A percentile compares a stretch with the other conserved stretches of the same genome.
These are phyloP conservation scores for Nigrospora osmanthi DNA, from an alignment of 2,329 filamentous ascomycete species.

Conservation along the genomic window DNA sequence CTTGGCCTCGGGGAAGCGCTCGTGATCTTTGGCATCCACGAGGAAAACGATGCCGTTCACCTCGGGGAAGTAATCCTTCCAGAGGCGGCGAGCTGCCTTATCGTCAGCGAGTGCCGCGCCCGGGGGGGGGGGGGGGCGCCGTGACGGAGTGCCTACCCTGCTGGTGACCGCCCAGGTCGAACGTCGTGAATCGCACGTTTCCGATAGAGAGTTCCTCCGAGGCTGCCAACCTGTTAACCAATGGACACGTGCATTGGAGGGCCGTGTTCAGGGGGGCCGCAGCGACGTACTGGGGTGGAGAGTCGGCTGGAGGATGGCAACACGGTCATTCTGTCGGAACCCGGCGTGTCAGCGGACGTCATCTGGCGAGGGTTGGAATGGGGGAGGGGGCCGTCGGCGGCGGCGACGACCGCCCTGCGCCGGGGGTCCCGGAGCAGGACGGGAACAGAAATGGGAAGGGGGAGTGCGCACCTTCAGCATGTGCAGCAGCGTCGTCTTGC, in stretches of 20 bases:
- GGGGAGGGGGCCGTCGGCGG: too few species aligned
- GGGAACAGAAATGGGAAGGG: too few species aligned
- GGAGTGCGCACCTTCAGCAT: constrained; percentile 74
- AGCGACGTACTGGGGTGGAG: constrained; percentile 73
- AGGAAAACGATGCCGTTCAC: constrained; percentile 96
- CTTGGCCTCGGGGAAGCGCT: constrained; percentile 90
- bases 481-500: constrained; percentile 88
- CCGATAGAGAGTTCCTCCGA: constrained; percentile 90
- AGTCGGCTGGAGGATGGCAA: constrained; percentile 83
- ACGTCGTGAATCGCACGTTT: constrained; percentile 90
- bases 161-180: constrained; percentile 88
- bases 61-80: constrained; percentile 97
- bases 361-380: too few species aligned
- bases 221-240: constrained; percentile 37
- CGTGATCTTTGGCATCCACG: constrained; percentile 93
- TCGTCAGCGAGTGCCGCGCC: neutral
- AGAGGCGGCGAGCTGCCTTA: constrained; percentile 72
- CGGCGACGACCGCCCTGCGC: too few species aligned
- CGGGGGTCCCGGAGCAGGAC: too few species aligned
- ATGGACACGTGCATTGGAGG: constrained; percentile 13
- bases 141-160: constrained; percentile 52
- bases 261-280: constrained; percentile 8
- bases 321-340: constrained; percentile 68
- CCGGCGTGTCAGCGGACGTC: too few species aligned
- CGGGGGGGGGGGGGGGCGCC: too few species aligned